phyloP scores from a whole-genome alignment of 164 flowering plant genomes.

The grape (Vitis vinifera) region ASM3070453v1 NC_081819.1:14234001-14234500 shows the following conservation, averaged over 20 bases:
- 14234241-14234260: conserved; percentile 15
- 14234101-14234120: too few species aligned
- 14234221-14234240: conserved; percentile 32
- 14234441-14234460: conserved; percentile 16
- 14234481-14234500: conserved; percentile 28
- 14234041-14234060: too few species aligned
- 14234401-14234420: conserved; percentile 7
- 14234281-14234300: conserved; percentile 13
- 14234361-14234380: conserved; percentile 23
- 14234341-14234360: conserved; percentile 24
- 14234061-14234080: too few species aligned
- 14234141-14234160: neutral
- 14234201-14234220: neutral
- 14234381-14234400: conserved; percentile 15
- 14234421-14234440: conserved; percentile 18
- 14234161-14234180: neutral
- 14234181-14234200: neutral
- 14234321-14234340: conserved; percentile 8
- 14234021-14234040: too few species aligned
- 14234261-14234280: neutral
- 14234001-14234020: too few species aligned
- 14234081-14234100: too few species aligned
- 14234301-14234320: neutral
- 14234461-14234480: conserved; percentile 24
- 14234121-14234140: too few species aligned